Evolutionary conservation across 768 basidiomycete species (phyloP).

Genomic region (Ephemerocybe angulata): DNA sequence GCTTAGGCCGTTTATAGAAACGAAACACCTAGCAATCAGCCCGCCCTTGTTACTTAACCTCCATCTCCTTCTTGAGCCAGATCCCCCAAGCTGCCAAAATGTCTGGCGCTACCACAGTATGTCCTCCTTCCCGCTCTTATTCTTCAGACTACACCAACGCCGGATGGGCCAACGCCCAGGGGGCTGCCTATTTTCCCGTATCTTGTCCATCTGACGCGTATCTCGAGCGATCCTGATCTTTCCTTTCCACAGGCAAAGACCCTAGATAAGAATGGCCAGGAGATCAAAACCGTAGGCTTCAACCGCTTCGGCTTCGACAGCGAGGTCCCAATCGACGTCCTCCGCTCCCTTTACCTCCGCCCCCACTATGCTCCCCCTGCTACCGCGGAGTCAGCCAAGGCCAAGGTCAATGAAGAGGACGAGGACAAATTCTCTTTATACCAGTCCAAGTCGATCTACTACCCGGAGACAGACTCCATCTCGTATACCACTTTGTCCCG

Average conservation of each 20-base stretch:
- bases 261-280: slow-evolving; percentile 70
- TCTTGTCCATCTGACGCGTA: neutral
- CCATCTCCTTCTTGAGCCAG: slow-evolving; percentile 15
- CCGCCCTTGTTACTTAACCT: slow-evolving; percentile 1
- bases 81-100: slow-evolving; percentile 15
- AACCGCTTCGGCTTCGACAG: slow-evolving; percentile 89
- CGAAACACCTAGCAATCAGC: neutral
- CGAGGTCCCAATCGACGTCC: slow-evolving; percentile 71
- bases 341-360: slow-evolving; percentile 86
- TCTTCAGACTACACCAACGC: slow-evolving; percentile 5
- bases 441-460: slow-evolving; percentile 84
- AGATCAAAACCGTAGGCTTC: slow-evolving; percentile 79
- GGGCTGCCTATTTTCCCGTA: slow-evolving; percentile 1
- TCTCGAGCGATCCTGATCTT: slow-evolving; percentile 4
- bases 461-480: slow-evolving; percentile 75
- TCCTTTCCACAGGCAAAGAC: slow-evolving; percentile 47
- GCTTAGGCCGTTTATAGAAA: slow-evolving; percentile 15
- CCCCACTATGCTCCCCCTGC: slow-evolving; percentile 65
- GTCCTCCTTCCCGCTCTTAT: slow-evolving; percentile 12
- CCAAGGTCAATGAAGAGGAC: slow-evolving; percentile 28
- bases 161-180: slow-evolving; percentile 5
- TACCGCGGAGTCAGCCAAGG: slow-evolving; percentile 37
- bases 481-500: slow-evolving; percentile 90
- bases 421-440: slow-evolving; percentile 47
- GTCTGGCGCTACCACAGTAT: slow-evolving; percentile 23